Evolutionary conservation across 2,329 filamentous ascomycete genomes (phyloP).

Genomic region (Fusarium sp.): DNA sequence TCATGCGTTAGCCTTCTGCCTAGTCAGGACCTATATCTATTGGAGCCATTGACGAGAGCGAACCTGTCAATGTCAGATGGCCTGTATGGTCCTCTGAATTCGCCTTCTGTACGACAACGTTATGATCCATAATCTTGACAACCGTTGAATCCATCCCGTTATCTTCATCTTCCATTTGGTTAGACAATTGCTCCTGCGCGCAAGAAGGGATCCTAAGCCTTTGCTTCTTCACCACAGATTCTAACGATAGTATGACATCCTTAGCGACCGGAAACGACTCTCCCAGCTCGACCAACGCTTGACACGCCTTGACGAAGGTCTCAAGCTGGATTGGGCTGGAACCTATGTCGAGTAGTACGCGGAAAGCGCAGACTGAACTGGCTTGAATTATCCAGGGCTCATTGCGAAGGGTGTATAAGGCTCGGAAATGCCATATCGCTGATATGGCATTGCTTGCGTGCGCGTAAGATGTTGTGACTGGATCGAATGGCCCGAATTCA

Average conservation of each 20-base stretch:
- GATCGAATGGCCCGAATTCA: slow-evolving; percentile 15
- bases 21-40: background rate
- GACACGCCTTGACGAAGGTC: slow-evolving; percentile 21
- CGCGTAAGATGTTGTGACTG: slow-evolving; percentile 8
- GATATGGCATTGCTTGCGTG: slow-evolving; percentile 26
- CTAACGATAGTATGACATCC: background rate
- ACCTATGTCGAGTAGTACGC: slow-evolving; percentile 11
- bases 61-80: background rate
- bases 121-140: too few species aligned
- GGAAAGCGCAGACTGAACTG: slow-evolving; percentile 14
- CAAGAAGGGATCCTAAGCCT: too few species aligned
- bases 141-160: too few species aligned
- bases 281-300: slow-evolving; percentile 13
- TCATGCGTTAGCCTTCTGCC: background rate
- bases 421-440: slow-evolving; percentile 25
- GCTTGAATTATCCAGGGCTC: slow-evolving; percentile 20
- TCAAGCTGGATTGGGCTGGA: slow-evolving; percentile 19
- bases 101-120: too few species aligned
- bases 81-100: background rate
- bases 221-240: too few species aligned
- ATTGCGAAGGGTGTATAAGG: slow-evolving; percentile 10
- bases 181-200: too few species aligned
- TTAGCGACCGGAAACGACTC: slow-evolving; percentile 21
- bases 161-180: too few species aligned
- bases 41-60: background rate